These are phyloP conservation scores for Aureobasidium sp. DNA, from an alignment of 2,329 filamentous ascomycete species.

Conservation along the genomic window DNA sequence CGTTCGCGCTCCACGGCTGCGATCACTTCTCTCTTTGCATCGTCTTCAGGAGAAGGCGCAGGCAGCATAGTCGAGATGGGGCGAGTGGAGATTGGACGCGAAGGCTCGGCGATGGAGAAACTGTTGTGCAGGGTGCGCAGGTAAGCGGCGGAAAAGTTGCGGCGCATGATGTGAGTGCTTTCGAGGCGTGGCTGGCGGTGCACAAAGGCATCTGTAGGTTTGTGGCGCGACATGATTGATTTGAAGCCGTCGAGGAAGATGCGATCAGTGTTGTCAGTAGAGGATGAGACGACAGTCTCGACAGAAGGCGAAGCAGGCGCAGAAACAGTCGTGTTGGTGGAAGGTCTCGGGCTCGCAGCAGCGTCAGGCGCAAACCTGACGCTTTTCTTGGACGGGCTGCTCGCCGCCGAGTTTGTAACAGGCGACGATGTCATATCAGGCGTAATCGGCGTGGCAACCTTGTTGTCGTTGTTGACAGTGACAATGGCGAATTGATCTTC, in stretches of 20 bases:
- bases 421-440: constrained; percentile 19
- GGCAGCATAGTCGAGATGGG: constrained; percentile 37
- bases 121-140: constrained; percentile 73
- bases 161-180: constrained; percentile 72
- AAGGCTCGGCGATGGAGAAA: constrained; percentile 58
- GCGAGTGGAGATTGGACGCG: constrained; percentile 33
- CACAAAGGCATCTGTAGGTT: constrained; percentile 67
- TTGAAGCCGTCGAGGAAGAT: constrained; percentile 87
- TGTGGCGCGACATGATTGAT: constrained; percentile 56
- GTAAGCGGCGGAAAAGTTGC: constrained; percentile 64
- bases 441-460: constrained; percentile 19
- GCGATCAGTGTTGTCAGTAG: constrained; percentile 43
- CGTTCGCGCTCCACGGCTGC: constrained; percentile 59
- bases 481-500: constrained; percentile 50
- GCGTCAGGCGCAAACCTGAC: constrained; percentile 55
- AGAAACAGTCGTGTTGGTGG: constrained; percentile 24
- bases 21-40: constrained; percentile 24
- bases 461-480: neutral
- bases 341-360: constrained; percentile 20
- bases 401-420: constrained; percentile 11
- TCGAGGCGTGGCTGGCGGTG: constrained; percentile 81
- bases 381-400: constrained; percentile 54
- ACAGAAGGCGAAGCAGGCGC: neutral
- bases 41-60: constrained; percentile 17
- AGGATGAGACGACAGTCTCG: neutral